Percentiles rank a stretch among this genome's conserved stretches.
phyloP scores from a whole-genome alignment of 345 rosid genomes.

The Raphanus raphanistrum region DNA sequence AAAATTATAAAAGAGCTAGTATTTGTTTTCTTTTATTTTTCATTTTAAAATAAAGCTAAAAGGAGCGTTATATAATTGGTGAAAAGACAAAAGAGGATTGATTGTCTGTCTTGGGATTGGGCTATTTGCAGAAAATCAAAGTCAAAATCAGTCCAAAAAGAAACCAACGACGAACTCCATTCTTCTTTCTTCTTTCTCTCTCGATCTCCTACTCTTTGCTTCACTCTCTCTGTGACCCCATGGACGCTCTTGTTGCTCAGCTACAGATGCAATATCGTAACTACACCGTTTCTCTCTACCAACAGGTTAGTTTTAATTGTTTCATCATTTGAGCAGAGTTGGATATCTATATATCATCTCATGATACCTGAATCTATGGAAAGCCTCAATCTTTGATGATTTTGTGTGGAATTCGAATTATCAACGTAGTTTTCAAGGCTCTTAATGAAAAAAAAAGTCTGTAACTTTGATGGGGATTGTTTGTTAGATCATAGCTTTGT shows the following conservation, averaged over 20 bases:
- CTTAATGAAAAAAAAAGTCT: background rate
- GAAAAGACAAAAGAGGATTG: background rate
- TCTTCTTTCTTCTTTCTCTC: background rate
- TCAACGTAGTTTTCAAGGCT: background rate
- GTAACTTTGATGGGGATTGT: background rate
- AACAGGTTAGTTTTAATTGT: constrained; percentile 38
- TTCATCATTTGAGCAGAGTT: background rate
- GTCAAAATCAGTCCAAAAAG: constrained; percentile 12
- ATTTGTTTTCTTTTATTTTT: no score
- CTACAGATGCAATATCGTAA: constrained; percentile 30
- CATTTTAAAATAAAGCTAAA: background rate
- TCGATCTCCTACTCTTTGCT: constrained; percentile 15
- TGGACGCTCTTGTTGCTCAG: constrained; percentile 36
- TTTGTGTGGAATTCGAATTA: background rate
- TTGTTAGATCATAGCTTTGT: background rate
- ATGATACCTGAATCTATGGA: background rate
- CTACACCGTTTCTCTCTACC: constrained; percentile 37
- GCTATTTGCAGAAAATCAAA: constrained; percentile 14
- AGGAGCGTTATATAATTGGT: background rate
- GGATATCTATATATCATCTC: no score
- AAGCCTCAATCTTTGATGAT: background rate
- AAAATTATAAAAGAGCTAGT: no score
- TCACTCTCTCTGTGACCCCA: constrained; percentile 2
- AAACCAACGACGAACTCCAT: background rate
- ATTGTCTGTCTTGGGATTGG: constrained; percentile 15